Evolutionary conservation across 495 filamentous ascomycete genomes (phyloP).

Genomic region (Parathielavia appendiculata): DNA sequence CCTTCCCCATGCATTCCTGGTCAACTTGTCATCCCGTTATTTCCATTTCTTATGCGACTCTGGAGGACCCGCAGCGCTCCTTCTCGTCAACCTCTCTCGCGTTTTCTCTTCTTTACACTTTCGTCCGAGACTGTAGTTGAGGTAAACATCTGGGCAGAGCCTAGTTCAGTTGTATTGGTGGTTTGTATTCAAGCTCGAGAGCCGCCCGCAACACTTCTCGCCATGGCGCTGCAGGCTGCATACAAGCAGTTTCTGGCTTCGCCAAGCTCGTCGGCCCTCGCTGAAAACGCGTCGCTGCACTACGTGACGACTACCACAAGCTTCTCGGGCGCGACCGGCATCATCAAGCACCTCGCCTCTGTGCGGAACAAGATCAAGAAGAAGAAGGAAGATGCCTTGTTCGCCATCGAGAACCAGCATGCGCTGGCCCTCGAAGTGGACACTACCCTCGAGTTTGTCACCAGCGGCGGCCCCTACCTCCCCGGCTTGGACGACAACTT

Average conservation of each 20-base stretch:
- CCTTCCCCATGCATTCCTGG: constrained; percentile 24
- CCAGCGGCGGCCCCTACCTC: constrained; percentile 79
- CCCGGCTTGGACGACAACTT: constrained; percentile 93
- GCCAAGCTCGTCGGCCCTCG: constrained; percentile 60
- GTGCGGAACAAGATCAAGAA: constrained; percentile 67
- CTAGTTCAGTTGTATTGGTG: not conserved
- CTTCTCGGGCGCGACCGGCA: constrained; percentile 60
- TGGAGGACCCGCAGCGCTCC: constrained; percentile 4
- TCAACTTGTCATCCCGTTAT: constrained; percentile 13
- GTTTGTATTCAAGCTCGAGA: not conserved
- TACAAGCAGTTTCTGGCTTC: constrained; percentile 77
- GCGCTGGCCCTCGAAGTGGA: constrained; percentile 72
- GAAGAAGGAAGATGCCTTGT: constrained; percentile 69
- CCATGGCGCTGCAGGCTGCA: constrained; percentile 36
- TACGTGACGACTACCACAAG: constrained; percentile 88
- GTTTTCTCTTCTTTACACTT: constrained; percentile 7
- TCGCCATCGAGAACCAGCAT: constrained; percentile 62
- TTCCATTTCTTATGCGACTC: constrained; percentile 5
- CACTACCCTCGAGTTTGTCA: constrained; percentile 74
- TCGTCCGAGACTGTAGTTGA: not conserved
- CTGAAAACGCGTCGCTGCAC: constrained; percentile 68
- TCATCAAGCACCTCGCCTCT: constrained; percentile 69
- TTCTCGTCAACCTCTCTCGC: constrained; percentile 12
- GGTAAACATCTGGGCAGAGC: not conserved
- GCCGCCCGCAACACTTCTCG: not conserved